Evolutionary conservation across 225 moss, liverwort and hornwort species (phyloP).

Genomic region (Asterella californica): DNA sequence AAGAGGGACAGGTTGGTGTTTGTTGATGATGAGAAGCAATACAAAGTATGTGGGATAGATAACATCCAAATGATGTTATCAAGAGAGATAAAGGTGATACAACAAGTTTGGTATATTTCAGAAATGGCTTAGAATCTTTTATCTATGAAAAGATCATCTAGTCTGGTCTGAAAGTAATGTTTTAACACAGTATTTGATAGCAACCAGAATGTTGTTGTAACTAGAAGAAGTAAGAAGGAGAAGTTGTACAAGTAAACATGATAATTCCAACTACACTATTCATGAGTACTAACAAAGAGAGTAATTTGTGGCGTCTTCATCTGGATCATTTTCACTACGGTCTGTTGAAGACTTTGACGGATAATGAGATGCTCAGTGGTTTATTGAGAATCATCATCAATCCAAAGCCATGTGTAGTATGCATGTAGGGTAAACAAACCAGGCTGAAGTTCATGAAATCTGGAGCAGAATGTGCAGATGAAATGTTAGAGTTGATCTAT

Average conservation of each 20-base stretch:
- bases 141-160: background rate
- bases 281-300: background rate
- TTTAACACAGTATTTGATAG: background rate
- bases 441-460: background rate
- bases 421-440: background rate
- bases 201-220: background rate
- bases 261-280: background rate
- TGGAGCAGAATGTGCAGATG: background rate
- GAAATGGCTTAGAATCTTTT: background rate
- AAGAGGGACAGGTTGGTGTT: background rate
- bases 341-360: background rate
- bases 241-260: background rate
- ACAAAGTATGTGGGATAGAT: background rate
- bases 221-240: background rate
- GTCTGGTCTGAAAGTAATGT: background rate
- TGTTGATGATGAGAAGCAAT: background rate
- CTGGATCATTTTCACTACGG: background rate
- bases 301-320: background rate
- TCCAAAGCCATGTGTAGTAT: too few relatives aligned
- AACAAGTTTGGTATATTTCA: background rate
- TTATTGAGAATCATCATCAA: background rate
- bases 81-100: background rate
- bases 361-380: background rate
- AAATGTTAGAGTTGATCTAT: background rate
- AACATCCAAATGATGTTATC: background rate